phyloP scores from a whole-genome alignment of 257 asterid genomes.

The Solanum okadae region DNA sequence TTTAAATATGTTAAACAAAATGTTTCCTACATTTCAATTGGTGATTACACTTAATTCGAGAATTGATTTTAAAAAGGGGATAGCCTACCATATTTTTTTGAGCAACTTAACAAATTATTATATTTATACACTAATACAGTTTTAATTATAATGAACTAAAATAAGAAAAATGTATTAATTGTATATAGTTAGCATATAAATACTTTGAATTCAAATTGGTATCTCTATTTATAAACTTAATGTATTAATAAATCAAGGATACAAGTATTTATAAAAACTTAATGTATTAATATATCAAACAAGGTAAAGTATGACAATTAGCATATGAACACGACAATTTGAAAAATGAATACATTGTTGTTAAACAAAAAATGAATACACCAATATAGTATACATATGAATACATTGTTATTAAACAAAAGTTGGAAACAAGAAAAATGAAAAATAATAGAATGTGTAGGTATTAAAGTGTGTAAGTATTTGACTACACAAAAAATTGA shows the following conservation, averaged over 20 bases:
- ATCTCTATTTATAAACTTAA: background rate
- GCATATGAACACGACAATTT: background rate
- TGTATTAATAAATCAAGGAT: no score
- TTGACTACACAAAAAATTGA: no score
- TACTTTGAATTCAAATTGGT: background rate
- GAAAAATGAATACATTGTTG: background rate
- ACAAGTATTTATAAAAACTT: no score
- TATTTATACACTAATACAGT: no score
- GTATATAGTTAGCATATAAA: background rate
- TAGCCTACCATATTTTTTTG: background rate
- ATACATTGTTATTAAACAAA: no score
- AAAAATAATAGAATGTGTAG: background rate
- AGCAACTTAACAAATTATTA: background rate
- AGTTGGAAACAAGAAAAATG: background rate
- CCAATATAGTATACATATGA: no score
- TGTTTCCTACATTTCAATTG: background rate
- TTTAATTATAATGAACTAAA: background rate
- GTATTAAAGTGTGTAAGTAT: background rate
- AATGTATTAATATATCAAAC: background rate
- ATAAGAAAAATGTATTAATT: no score
- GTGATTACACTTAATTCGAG: background rate
- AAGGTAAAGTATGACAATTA: background rate
- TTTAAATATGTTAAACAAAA: background rate
- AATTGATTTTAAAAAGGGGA: background rate
- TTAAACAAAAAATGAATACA: no score